Conservation (phyloP, 345 rosid species). For the Euphorbia pulcherrima region DNA sequence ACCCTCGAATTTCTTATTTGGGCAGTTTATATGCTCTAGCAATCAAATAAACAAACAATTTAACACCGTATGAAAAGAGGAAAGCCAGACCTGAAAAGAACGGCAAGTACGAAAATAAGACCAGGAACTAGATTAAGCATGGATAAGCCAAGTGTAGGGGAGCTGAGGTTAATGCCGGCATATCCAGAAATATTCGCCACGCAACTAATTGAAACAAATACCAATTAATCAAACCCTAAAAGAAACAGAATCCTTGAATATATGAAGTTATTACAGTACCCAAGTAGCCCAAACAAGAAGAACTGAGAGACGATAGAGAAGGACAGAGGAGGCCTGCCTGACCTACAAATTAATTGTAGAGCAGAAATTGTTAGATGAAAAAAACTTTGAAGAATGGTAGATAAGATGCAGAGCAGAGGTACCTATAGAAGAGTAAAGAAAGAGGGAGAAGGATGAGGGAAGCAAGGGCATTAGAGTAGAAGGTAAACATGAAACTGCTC, state of each 20-base stretch:
- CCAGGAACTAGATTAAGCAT: slow-evolving; percentile 61
- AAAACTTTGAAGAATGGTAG: too few species aligned
- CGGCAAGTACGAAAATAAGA: slow-evolving; percentile 51
- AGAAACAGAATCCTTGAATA: slow-evolving; percentile 1
- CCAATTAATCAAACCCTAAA: slow-evolving; percentile 14
- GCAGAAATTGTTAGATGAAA: too few species aligned
- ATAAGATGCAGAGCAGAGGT: neutral
- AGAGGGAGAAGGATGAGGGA: slow-evolving; percentile 50
- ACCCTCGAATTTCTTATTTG: too few species aligned
- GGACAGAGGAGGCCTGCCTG: slow-evolving; percentile 44
- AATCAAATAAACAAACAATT: slow-evolving; percentile 2
- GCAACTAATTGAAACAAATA: slow-evolving; percentile 19
- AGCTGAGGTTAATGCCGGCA: slow-evolving; percentile 50
- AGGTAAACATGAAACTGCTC: slow-evolving; percentile 44
- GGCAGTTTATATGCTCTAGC: too few species aligned
- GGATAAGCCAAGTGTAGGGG: slow-evolving; percentile 54
- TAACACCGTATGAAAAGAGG: neutral
- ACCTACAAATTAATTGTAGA: too few species aligned
- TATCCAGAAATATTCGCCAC: slow-evolving; percentile 36
- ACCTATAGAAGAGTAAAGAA: slow-evolving; percentile 51
- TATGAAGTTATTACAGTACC: slow-evolving; percentile 24
- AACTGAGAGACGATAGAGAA: slow-evolving; percentile 36
- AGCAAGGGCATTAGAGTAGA: slow-evolving; percentile 60
- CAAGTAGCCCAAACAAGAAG: slow-evolving; percentile 53
- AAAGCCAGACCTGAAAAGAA: slow-evolving; percentile 43